Evolutionary conservation across 805 yeast species (phyloP).

Genomic region (Suhomyces sp.): DNA sequence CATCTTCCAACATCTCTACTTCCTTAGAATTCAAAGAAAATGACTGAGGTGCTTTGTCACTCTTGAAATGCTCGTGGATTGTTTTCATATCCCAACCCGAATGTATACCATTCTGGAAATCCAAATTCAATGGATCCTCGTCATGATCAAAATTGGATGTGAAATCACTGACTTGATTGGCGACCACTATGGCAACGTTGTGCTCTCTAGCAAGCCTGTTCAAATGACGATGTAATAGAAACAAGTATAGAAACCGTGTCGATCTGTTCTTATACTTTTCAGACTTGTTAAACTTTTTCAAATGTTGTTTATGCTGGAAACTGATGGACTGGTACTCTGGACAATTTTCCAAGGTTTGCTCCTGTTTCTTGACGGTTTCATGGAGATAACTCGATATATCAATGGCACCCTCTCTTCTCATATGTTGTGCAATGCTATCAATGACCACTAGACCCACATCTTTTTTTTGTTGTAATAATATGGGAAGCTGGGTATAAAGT

Average conservation of each 20-base stretch:
- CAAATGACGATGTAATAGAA: conserved; percentile 18
- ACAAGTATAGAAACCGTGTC: conserved; percentile 18
- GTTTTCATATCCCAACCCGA: conserved; percentile 22
- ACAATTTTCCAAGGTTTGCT: conserved; percentile 10
- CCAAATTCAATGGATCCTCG: conserved; percentile 17
- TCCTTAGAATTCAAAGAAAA: not conserved
- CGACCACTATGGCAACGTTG: conserved; percentile 20
- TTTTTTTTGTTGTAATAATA: conserved; percentile 25
- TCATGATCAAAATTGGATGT: conserved; percentile 2
- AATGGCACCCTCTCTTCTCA: conserved; percentile 53
- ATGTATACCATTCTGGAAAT: conserved; percentile 19
- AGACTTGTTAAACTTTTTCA: conserved; percentile 21
- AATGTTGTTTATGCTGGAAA: conserved; percentile 16
- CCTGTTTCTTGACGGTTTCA: conserved; percentile 27
- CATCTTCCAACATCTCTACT: not conserved
- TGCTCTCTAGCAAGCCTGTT: conserved; percentile 15
- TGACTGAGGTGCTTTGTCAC: not conserved
- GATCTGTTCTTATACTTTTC: conserved; percentile 22
- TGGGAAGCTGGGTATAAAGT: conserved; percentile 66
- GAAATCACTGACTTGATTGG: conserved; percentile 27
- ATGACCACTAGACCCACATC: conserved; percentile 43
- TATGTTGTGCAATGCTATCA: conserved; percentile 83
- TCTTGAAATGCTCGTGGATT: conserved; percentile 1
- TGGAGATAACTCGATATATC: conserved; percentile 38
- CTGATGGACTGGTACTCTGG: conserved; percentile 15